Evolutionary conservation across 2,329 filamentous ascomycete species (phyloP), one percentile per base, ranked within the genome.

Genomic region (Furcasterigmium furcatum): DNA sequence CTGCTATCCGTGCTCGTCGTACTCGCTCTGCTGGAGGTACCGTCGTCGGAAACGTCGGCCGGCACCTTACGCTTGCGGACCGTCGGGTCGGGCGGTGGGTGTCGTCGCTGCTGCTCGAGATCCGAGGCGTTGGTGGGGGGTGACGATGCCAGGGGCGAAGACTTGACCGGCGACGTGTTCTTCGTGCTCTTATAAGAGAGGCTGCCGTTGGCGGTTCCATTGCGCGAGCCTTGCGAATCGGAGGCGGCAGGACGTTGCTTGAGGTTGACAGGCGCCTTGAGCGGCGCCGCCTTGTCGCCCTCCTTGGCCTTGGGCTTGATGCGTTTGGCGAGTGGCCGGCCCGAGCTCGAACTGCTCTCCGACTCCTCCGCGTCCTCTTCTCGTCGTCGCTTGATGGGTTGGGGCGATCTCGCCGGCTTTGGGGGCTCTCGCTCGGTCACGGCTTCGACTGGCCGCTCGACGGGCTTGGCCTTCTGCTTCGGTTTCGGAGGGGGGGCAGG

Each of bases 81-180:
- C 12, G 55, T 50, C 41, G 60, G 51, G 38, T 67, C 54, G 52
- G 56, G 18, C 12, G 43, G 43, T 16, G 59, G 63, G 38, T 66
- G 60, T 6, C 41, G 41, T 7, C 41, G 41, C 19, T 36, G 34
- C 10, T 73, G 67, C 24, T 82, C 80, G 30, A 84, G 63, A 46
- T 85, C 81, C 2, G 80, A 84, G 1, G 80, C 82, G 51, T 84
- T 85, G 8, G 81, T 84, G 0, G 81, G 81, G 12, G 81, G 80
- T 7, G 81, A 84, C 2, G 80, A 80, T n/a, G 80, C 80, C 16
- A 85, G 66, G 4, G 81, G 82, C 9, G 82, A 85, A 3, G 82
- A 84, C 58, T 85, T 85, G 42, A 71, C 70, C 1, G 79, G 80
- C 7, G 79, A 82, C 1, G 74, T 82, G 50, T 73, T 70, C 47